Evolutionary conservation across 495 filamentous ascomycete species (phyloP).

Genomic region (Penicillium subrubescens): DNA sequence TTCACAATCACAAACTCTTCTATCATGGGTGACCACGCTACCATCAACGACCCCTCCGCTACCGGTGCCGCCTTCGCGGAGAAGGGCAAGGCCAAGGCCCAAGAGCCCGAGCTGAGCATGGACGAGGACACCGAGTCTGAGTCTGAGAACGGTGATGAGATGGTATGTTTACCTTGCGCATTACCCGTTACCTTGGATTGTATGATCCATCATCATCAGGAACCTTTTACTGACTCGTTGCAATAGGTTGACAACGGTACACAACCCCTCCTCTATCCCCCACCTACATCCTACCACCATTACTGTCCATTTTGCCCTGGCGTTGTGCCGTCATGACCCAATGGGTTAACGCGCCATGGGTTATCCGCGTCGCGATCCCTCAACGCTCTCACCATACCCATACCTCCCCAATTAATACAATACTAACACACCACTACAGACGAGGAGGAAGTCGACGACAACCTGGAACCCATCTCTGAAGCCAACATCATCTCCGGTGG

Average conservation of each 20-base stretch:
- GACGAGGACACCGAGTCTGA: conserved; percentile 68
- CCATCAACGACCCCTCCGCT: conserved; percentile 34
- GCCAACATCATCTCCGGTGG: conserved; percentile 80
- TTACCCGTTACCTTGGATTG: neutral
- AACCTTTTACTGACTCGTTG: conserved; percentile 1
- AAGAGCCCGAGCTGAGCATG: conserved; percentile 64
- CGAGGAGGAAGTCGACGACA: conserved; percentile 74
- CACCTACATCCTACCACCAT: neutral
- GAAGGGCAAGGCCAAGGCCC: conserved; percentile 65
- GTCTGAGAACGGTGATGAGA: conserved; percentile 63
- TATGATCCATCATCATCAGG: neutral
- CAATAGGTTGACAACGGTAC: conserved; percentile 44
- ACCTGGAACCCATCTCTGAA: conserved; percentile 86
- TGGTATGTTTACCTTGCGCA: conserved; percentile 49
- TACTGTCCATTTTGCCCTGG: neutral
- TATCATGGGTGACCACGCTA: conserved; percentile 45
- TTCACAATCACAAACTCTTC: conserved; percentile 7
- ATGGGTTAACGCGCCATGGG: conserved; percentile 8
- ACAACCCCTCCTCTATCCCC: neutral
- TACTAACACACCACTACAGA: conserved; percentile 28
- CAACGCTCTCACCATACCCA: neutral
- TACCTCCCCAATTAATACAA: neutral
- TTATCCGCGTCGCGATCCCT: neutral
- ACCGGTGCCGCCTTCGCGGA: conserved; percentile 38
- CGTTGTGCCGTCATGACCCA: neutral